Evolutionary conservation across 177 flowering plant species (phyloP).

Genomic region (Vitis hybrid): DNA sequence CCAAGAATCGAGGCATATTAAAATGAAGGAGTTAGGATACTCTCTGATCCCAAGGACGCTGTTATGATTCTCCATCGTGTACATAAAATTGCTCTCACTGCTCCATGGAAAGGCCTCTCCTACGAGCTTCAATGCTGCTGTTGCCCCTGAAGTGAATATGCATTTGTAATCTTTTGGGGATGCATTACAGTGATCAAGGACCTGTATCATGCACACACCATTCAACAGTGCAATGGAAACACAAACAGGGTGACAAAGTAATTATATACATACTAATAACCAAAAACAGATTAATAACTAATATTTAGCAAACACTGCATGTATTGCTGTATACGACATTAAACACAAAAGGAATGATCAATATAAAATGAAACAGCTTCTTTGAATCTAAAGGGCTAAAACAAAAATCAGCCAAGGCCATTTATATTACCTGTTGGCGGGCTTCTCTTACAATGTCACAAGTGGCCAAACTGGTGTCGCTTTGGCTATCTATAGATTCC

Average conservation of each 20-base stretch:
- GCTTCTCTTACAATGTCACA: conserved; percentile 54
- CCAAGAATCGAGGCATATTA: not conserved
- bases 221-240: not conserved
- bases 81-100: conserved; percentile 66
- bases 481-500: conserved; percentile 73
- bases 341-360: not conserved
- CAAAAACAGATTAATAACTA: not conserved
- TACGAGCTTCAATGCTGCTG: conserved; percentile 83
- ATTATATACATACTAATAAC: not conserved
- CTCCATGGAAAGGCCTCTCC: conserved; percentile 98
- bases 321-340: too few relatives aligned
- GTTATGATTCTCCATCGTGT: conserved; percentile 95
- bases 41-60: conserved; percentile 99
- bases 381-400: not conserved
- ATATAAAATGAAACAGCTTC: not conserved
- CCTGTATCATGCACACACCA: conserved; percentile 34
- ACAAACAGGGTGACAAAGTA: not conserved
- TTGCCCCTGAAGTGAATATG: conserved; percentile 96
- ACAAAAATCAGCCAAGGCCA: not conserved
- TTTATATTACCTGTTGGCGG: conserved; percentile 63
- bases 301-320: not conserved
- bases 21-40: conserved; percentile 50
- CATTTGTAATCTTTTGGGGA: conserved; percentile 78
- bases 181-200: conserved; percentile 84
- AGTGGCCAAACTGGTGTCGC: conserved; percentile 61